Evolutionary conservation across 2,329 filamentous ascomycete genomes (phyloP), one percentile per base, ranked within the genome.

Genomic region (Claviceps spartinae): DNA sequence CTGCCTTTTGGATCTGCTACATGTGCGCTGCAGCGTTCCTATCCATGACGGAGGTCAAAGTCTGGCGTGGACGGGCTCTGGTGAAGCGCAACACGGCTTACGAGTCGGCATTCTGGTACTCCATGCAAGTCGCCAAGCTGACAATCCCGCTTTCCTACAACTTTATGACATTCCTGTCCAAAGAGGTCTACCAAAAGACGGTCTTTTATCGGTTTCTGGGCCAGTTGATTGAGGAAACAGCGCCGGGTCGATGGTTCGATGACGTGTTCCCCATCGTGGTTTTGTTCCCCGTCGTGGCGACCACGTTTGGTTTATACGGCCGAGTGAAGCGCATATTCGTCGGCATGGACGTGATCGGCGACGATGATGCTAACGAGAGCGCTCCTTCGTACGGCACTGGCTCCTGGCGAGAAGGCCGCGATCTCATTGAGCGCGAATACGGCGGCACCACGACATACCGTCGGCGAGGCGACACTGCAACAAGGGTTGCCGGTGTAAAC

Each of bases 91-190:
- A 95, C 63, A 98, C 93, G 0, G 91, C 94, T 54, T 83, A 88
- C 55, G 93, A 97, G 65, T 88, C 85, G 48, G 93, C 93, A 0
- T 94, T 91, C 59, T 98, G 94, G 89, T 98, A 97, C 64, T 85
- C 88, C 1, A 83, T 88, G 54, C 88, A 96, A 65, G 86, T 96
- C 11, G 91, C 93, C 49, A 88, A 90, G 61, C 80, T 98, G 44
- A 95, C 87, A 1, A 88, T 98, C 0, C 93, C 93, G 1, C 76
- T 98, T 8, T 83, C 87, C 4, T 98, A 95, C 78, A 98, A 98
- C 69, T 98, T 97, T 63, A 77, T 95, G 65, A 96, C 91, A 0
- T 91, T 97, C 64, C 69, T 96, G 22, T 85, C 86, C 1, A 75
- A 73, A 7, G 73, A 74, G 13, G 79, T 95, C 43, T 91, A 89